These are phyloP conservation scores for Tilletia caries DNA, from an alignment of 1,284 basidiomycete species.

Conservation along the genomic window DNA sequence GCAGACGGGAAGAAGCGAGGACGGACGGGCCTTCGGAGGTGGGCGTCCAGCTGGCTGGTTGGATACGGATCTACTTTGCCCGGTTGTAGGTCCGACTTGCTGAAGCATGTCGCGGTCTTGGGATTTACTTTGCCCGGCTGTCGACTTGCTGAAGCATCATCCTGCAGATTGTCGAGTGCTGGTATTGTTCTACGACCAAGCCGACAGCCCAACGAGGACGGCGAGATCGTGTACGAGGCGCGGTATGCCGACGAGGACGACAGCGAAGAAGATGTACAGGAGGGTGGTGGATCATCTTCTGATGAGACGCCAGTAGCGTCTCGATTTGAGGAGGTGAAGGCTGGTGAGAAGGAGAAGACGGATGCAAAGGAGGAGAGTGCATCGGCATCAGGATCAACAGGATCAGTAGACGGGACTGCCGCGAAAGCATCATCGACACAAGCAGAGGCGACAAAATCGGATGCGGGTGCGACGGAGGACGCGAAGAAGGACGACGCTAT, in stretches of 20 bases:
- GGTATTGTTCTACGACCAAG: constrained; percentile 48
- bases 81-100: no score
- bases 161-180: constrained; percentile 31
- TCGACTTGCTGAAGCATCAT: no score
- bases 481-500: neutral
- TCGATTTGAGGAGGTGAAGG: constrained; percentile 20
- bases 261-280: constrained; percentile 13
- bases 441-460: neutral
- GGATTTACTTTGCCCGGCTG: no score
- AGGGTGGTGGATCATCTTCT: no score
- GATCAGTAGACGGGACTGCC: neutral
- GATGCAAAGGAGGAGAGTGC: constrained; percentile 4
- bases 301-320: neutral
- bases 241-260: constrained; percentile 45
- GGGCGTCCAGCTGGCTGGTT: no score
- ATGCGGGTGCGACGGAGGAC: neutral
- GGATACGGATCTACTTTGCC: no score
- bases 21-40: no score
- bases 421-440: neutral
- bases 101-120: no score
- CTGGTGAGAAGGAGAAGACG: neutral
- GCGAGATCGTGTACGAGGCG: constrained; percentile 44
- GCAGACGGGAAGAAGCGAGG: no score
- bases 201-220: constrained; percentile 31
- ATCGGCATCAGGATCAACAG: constrained; percentile 6